These are phyloP conservation scores for Candida smagusa DNA, from an alignment of 1,139 yeast species.

Conservation along the genomic window DNA sequence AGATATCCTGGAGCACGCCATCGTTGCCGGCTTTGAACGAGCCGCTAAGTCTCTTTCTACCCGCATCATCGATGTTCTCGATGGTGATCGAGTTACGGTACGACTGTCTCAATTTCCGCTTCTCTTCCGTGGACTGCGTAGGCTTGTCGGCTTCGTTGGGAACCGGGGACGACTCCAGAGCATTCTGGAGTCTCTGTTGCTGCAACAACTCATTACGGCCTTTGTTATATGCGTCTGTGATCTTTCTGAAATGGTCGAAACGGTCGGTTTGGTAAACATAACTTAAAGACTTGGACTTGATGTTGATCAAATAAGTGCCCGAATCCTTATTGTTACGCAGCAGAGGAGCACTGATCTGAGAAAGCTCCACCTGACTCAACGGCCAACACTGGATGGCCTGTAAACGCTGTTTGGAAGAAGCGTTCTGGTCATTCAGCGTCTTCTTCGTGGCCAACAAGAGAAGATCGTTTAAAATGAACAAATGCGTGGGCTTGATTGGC, in stretches of 20 bases:
- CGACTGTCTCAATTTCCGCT: conserved; percentile 39
- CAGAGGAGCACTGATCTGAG: conserved; percentile 30
- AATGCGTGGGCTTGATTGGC: conserved; percentile 70
- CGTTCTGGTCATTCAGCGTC: conserved; percentile 26
- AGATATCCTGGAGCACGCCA: conserved; percentile 47
- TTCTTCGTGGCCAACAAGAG: conserved; percentile 70
- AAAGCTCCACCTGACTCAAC: conserved; percentile 56
- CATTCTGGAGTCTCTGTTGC: conserved; percentile 43
- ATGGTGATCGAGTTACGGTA: conserved; percentile 35
- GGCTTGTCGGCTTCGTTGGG: not conserved
- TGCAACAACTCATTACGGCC: conserved; percentile 62
- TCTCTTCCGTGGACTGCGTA: conserved; percentile 27
- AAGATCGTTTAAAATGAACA: conserved; percentile 76
- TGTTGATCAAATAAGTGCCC: conserved; percentile 42
- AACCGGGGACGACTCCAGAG: conserved; percentile 11
- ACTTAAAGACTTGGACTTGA: conserved; percentile 46
- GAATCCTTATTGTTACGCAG: conserved; percentile 16
- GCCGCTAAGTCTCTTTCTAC: conserved; percentile 26
- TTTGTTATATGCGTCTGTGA: conserved; percentile 57
- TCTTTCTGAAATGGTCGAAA: conserved; percentile 54
- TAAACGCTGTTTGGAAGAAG: conserved; percentile 29
- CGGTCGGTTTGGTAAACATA: conserved; percentile 67
- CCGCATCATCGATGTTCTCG: conserved; percentile 25
- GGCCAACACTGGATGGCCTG: conserved; percentile 84
- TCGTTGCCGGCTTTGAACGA: conserved; percentile 34